Percentiles rank a stretch among this genome's conserved stretches.
Conservation (phyloP, 1,284 basidiomycete genomes). For the Anthracocystis walkeri region DNA sequence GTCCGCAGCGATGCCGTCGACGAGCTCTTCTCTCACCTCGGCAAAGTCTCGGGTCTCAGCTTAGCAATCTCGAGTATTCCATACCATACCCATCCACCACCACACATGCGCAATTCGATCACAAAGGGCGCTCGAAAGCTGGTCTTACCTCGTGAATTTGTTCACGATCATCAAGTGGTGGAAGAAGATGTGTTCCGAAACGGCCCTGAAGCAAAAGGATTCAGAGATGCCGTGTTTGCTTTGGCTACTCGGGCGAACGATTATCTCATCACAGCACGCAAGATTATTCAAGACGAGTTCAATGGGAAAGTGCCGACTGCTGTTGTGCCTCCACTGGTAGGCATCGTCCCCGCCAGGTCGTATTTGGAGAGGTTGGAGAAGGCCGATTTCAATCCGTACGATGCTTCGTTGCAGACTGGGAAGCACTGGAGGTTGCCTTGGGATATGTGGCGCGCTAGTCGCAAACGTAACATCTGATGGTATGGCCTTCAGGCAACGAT, state of each 20-base stretch:
- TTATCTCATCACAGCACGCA: conserved; percentile 84
- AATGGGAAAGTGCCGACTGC: conserved; percentile 76
- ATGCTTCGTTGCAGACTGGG: conserved; percentile 75
- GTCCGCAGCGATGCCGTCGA: conserved; percentile 49
- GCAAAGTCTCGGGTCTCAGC: conserved; percentile 65
- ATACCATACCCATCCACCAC: conserved; percentile 61
- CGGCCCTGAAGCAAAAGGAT: conserved; percentile 76
- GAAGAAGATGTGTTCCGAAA: conserved; percentile 87
- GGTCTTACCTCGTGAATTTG: conserved; percentile 86
- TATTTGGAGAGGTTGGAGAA: conserved; percentile 82
- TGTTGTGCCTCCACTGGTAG: conserved; percentile 82
- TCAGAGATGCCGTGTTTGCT: conserved; percentile 82
- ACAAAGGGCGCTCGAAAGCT: conserved; percentile 74
- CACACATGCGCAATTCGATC: conserved; percentile 53
- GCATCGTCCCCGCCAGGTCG: conserved; percentile 79
- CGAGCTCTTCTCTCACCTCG: conserved; percentile 67
- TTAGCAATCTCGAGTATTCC: conserved; percentile 58
- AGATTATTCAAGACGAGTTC: conserved; percentile 77
- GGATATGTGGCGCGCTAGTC: conserved; percentile 80
- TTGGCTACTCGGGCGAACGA: conserved; percentile 91
- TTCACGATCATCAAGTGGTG: conserved; percentile 80
- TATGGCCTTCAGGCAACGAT: background rate
- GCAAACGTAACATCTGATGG: conserved; percentile 69
- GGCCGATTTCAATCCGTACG: conserved; percentile 85
- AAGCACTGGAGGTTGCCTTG: conserved; percentile 88